Evolutionary conservation across 805 yeast genomes (phyloP), one percentile per base, ranked within the genome.

Genomic region (Wickerhamiella azyma): DNA sequence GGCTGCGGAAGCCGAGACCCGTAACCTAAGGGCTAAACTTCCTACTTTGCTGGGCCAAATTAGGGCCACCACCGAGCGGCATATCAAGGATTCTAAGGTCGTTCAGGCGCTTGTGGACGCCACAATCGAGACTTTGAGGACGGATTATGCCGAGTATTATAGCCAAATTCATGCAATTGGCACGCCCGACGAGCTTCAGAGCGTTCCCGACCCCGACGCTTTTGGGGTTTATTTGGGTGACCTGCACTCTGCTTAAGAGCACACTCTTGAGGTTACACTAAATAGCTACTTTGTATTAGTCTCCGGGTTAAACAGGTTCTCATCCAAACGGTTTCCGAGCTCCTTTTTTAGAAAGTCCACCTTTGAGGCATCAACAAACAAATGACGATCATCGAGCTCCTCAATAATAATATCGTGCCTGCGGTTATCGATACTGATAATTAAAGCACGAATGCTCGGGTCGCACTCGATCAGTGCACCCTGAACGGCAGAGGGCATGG

Each of bases 301-400:
- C 13, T 80, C 94, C 2, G 95, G 92, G 55, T 84, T 80, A 63
- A 82, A 89, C 1, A 89, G 78, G 59, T 89, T 92, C 61, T 83
- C 78, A 1, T 94, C 77, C 19, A 89, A 67, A 50, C 85, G 64
- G 50, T 76, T 65, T 58, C 83, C 85, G 53, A 89, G 70, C 60
- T 89, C 94, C 44, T 64, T 67, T 54, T 86, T 89, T 41, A 89
- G 79, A 57, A 69, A 77, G 19, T 76, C 79, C 2, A 89, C 83
- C 63, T 79, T 82, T 33, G 75, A 73, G 28, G 80, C 81, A 53
- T 84, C 89, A 26, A 89, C 81, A 50, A 92, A 67, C 16, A 89
- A 63, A 62, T 92, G 97, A 1, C 92, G 84, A 39, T 88, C 96
- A 59, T 92, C 97, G 37, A 89, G 70, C 55, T 92, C 97, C 62